phyloP scores from a whole-genome alignment of 306 rosid genomes.

The Cercis canadensis region DNA sequence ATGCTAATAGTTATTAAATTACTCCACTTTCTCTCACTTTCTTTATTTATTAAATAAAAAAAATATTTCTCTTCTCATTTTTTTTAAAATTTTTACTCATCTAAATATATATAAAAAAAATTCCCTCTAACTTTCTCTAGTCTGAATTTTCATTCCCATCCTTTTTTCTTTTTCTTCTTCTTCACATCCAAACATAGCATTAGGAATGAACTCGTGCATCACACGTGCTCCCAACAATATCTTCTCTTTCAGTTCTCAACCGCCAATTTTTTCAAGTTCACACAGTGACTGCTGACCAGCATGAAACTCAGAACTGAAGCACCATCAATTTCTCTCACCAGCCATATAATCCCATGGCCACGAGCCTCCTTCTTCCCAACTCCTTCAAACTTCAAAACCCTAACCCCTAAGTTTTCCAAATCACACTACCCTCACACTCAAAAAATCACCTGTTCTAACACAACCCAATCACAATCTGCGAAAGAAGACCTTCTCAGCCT shows the following conservation, averaged over 20 bases:
- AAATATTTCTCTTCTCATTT: no score
- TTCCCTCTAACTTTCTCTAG: no score
- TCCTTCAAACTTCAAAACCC: slow-evolving; percentile 37
- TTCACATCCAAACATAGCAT: no score
- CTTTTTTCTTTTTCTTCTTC: no score
- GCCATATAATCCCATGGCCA: slow-evolving; percentile 50
- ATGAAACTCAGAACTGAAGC: slow-evolving; percentile 23
- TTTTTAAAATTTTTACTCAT: no score
- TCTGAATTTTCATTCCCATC: no score
- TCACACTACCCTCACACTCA: slow-evolving; percentile 22
- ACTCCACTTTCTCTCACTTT: no score
- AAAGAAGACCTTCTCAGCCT: slow-evolving; percentile 66
- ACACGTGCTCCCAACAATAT: slow-evolving; percentile 12
- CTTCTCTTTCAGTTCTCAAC: slow-evolving; percentile 8
- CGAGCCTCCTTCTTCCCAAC: slow-evolving; percentile 38
- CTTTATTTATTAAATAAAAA: no score
- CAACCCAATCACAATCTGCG: slow-evolving; percentile 63
- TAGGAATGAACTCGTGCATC: no score
- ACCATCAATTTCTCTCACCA: slow-evolving; percentile 11
- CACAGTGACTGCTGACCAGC: slow-evolving; percentile 6
- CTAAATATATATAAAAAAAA: no score
- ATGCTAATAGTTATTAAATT: no score
- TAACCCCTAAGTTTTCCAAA: slow-evolving; percentile 12
- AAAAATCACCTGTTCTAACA: slow-evolving; percentile 54
- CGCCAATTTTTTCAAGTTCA: slow-evolving; percentile 20